A percentile compares a stretch with the other conserved stretches of the same genome.
phyloP scores from a whole-genome alignment of 306 rosid species.

The Sicyos edulis region DNA sequence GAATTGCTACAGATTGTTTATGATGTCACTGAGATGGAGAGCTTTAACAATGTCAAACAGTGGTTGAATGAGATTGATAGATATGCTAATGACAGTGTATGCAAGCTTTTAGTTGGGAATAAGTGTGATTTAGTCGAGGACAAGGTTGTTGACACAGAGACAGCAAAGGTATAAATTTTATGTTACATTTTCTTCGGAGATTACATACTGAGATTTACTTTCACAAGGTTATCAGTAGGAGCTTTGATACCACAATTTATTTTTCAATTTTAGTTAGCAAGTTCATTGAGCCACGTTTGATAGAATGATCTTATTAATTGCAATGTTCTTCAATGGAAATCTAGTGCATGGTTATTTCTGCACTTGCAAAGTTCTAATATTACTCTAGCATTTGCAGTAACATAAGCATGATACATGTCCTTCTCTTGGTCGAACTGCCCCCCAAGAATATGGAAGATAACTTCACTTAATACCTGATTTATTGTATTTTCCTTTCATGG shows the following conservation, averaged over 20 bases:
- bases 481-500: not conserved
- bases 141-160: conserved; percentile 86
- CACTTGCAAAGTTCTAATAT: not conserved
- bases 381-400: not conserved
- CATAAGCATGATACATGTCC: no score
- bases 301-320: not conserved
- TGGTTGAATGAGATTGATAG: conserved; percentile 95
- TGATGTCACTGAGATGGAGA: conserved; percentile 92
- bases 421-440: not conserved
- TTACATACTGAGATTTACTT: not conserved
- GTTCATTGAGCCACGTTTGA: not conserved
- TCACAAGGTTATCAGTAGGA: not conserved
- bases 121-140: conserved; percentile 76
- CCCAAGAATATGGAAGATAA: not conserved
- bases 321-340: no score
- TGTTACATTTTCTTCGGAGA: not conserved
- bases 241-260: not conserved
- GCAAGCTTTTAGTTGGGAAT: conserved; percentile 95
- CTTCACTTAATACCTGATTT: not conserved
- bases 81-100: conserved; percentile 82
- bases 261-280: not conserved
- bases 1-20: conserved; percentile 74
- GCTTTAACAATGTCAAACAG: conserved; percentile 96
- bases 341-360: not conserved
- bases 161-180: conserved; percentile 52